phyloP scores from a whole-genome alignment of 345 rosid species.

The Lepidium aucheri region DNA sequence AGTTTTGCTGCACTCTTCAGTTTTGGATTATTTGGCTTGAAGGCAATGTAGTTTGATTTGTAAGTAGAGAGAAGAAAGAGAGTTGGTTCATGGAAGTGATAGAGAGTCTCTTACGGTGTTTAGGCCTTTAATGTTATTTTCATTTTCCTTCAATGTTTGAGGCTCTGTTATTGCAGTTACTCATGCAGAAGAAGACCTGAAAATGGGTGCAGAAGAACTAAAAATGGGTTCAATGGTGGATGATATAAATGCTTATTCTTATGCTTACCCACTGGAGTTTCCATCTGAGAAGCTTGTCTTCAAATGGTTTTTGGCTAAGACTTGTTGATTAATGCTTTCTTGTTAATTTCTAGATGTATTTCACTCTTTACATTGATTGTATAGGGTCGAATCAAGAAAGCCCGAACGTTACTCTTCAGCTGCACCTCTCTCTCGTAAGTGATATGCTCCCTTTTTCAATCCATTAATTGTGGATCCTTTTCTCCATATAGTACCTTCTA shows the following conservation, averaged over 20 bases:
- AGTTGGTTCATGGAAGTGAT: neutral
- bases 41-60: neutral
- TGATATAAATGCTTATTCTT: constrained; percentile 78
- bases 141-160: neutral
- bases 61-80: neutral
- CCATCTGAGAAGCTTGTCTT: constrained; percentile 63
- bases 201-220: constrained; percentile 36
- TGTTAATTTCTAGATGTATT: neutral
- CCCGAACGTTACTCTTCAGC: constrained; percentile 98
- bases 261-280: constrained; percentile 54
- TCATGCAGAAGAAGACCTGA: constrained; percentile 32
- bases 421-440: constrained; percentile 88
- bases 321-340: neutral
- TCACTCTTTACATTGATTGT: constrained; percentile 11
- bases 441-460: neutral
- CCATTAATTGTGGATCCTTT: neutral
- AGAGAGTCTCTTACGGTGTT: neutral
- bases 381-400: constrained; percentile 93
- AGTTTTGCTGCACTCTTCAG: neutral
- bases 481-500: neutral
- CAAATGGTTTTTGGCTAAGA: constrained; percentile 47
- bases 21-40: too few relatives aligned
- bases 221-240: constrained; percentile 57
- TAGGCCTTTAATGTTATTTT: neutral
- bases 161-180: constrained; percentile 34